Conservation (phyloP, 2,329 filamentous ascomycete species). For the Nemania diffusa region DNA sequence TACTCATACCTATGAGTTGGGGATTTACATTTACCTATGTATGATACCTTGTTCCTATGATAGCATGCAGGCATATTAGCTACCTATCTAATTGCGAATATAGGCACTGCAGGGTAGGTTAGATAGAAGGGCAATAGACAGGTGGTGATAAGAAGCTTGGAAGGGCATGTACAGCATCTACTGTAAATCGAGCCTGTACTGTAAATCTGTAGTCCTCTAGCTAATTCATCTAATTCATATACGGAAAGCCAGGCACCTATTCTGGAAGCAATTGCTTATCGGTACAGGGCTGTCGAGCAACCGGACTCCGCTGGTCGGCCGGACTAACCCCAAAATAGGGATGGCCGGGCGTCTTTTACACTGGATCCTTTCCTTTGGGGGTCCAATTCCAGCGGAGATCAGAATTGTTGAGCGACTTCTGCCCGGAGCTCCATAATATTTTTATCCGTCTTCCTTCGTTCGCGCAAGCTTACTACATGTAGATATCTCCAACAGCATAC, state of each 20-base stretch:
- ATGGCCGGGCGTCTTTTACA: neutral
- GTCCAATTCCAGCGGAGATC: constrained; percentile 18
- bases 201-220: neutral
- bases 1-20: neutral
- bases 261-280: constrained; percentile 4
- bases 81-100: too few relatives aligned
- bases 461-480: constrained; percentile 29
- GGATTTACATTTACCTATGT: too few relatives aligned
- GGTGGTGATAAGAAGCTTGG: too few relatives aligned
- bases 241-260: neutral
- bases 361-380: constrained; percentile 4
- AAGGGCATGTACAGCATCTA: too few relatives aligned
- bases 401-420: constrained; percentile 40
- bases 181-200: too few relatives aligned
- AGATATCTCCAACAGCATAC: constrained; percentile 1
- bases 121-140: too few relatives aligned
- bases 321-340: constrained; percentile 31
- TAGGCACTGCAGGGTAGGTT: too few relatives aligned
- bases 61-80: neutral
- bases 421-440: constrained; percentile 37
- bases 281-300: constrained; percentile 17
- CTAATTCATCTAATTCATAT: too few relatives aligned
- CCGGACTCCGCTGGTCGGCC: constrained; percentile 33
- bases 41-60: neutral
- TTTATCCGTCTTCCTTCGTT: constrained; percentile 21